A percentile compares a stretch with the other conserved stretches of the same genome.
phyloP scores from a whole-genome alignment of 805 yeast species.

The Blastobotrys americana region DNA sequence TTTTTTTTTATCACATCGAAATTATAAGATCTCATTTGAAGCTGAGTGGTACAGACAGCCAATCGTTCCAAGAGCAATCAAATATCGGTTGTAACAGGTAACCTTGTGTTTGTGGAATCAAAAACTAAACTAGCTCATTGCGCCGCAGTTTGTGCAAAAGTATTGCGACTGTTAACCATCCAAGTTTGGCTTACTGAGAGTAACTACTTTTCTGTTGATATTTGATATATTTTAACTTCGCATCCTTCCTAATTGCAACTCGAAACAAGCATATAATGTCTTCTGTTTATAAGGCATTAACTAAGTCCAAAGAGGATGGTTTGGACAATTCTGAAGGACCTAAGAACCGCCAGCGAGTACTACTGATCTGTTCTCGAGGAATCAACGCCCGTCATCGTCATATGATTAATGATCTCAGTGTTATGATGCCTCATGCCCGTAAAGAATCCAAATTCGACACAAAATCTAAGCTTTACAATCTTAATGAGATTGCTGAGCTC shows the following conservation, averaged over 20 bases:
- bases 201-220: too few relatives aligned
- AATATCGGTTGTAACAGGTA: too few relatives aligned
- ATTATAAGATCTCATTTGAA: constrained; percentile 4
- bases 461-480: constrained; percentile 77
- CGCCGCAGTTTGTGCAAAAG: too few relatives aligned
- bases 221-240: too few relatives aligned
- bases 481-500: constrained; percentile 92
- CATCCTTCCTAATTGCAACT: too few relatives aligned
- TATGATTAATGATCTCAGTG: constrained; percentile 69
- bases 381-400: constrained; percentile 93
- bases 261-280: too few relatives aligned
- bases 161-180: too few relatives aligned
- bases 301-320: constrained; percentile 32
- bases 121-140: too few relatives aligned
- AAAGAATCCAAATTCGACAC: constrained; percentile 95
- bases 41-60: too few relatives aligned
- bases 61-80: too few relatives aligned
- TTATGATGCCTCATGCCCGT: constrained; percentile 86
- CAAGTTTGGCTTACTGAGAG: too few relatives aligned
- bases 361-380: constrained; percentile 89
- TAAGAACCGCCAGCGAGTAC: constrained; percentile 79
- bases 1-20: constrained; percentile 4
- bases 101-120: too few relatives aligned
- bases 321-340: constrained; percentile 34
- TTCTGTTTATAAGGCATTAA: constrained; percentile 58